Base-by-base conservation (phyloP, 2,329 filamentous ascomycete genomes). In the Cucurbitaria berberidis region DNA sequence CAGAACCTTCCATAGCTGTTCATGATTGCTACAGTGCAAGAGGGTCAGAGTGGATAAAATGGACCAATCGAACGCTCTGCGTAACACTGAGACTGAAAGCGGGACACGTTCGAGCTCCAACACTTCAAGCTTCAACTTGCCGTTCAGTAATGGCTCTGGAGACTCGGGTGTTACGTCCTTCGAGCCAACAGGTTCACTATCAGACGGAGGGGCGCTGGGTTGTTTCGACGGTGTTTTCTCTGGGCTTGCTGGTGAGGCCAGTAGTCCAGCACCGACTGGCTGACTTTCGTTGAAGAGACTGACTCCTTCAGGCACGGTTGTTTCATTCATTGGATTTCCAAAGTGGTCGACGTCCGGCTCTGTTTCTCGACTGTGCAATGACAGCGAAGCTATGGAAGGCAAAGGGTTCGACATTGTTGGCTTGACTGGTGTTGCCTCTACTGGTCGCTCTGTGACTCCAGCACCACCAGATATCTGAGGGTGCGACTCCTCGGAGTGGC, bases 81-180 rank as follows among this genome's bases (percentile, higher is more conserved):
- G 81, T 48, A 91, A 80, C n/a, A 90, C 85, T 8, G 86, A 80
- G 36, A 91, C 82, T 1, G 88, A 91, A n/a, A 95, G 76, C 0
- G 85, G 83, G 2, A 93, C 83, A 21, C 89, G 84, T 73, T 95
- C 90, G 2, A 95, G 79, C 73, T 92, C 89, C 9, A 95, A 78
- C 1, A 81, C 85, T 53, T 90, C 86, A n/a, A 95, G 76, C 55
- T 80, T 83, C 15, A 95, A 76, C 63, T 85, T 85, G 29, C 81
- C 82, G 27, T 84, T 80, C 1, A 84, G 73, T 18, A 77, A 73
- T 36, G 78, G 78, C 58, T 75, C 68, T 16, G 57, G 22, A 6
- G 48, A 34, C 13, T 51, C 50, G 18, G 48, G 34, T 24, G 39
- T 16, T 3, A 52, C 29, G 16, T 52, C 42, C 19, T 49, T 39